These are phyloP conservation scores for Blastocladiella emersonii DNA, from an alignment of 371 early-diverging fungal species.

Conservation along the genomic window DNA sequence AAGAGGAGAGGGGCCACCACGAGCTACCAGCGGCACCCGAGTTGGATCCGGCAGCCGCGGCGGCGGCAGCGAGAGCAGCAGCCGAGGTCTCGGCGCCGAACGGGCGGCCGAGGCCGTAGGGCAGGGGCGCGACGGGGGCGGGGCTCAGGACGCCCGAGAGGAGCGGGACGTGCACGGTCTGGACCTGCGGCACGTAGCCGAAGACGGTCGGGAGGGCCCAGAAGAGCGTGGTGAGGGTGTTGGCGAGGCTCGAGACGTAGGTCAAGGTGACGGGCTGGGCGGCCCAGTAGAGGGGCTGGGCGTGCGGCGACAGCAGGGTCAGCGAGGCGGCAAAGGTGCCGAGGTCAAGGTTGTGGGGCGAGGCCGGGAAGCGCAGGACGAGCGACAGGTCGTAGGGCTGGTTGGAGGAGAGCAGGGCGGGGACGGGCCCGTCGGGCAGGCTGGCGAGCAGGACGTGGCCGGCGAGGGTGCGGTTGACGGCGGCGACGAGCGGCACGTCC, in stretches of 20 bases:
- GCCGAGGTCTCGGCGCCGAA: neutral
- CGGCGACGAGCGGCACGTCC: conserved; percentile 21
- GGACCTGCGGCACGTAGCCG: neutral
- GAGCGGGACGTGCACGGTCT: neutral
- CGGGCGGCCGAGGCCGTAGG: neutral
- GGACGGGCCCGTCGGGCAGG: conserved; percentile 17
- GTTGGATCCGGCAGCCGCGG: neutral
- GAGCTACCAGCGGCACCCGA: neutral
- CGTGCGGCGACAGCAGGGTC: neutral
- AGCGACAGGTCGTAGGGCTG: conserved; percentile 5
- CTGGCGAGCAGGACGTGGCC: conserved; percentile 22
- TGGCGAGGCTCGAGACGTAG: neutral
- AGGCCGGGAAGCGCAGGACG: neutral
- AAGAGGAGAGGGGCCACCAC: neutral
- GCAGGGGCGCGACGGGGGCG: neutral
- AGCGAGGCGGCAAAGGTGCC: neutral
- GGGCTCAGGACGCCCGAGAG: neutral
- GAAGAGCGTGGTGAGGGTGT: neutral
- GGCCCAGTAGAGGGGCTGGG: neutral
- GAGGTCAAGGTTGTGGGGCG: neutral
- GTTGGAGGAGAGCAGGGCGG: neutral
- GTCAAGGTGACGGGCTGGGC: neutral
- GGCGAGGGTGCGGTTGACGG: conserved; percentile 10
- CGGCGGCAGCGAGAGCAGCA: neutral
- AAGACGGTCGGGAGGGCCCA: neutral